Percentiles rank a stretch among this genome's conserved stretches.
These are phyloP conservation scores for Hygrocybe punicea DNA, from an alignment of 768 basidiomycete species.

Conservation along the genomic window DNA sequence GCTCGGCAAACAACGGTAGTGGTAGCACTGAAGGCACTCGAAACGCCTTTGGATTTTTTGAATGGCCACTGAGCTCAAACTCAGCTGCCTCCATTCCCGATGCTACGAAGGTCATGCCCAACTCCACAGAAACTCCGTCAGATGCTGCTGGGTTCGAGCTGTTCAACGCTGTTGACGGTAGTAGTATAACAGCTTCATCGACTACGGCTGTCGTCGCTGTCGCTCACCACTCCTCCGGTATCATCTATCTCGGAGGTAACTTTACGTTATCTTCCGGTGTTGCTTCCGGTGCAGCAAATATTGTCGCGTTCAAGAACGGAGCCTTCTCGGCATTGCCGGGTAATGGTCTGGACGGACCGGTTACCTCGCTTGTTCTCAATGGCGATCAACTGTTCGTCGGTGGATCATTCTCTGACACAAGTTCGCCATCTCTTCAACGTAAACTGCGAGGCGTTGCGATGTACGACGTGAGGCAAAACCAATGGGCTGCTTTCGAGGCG, in stretches of 20 bases:
- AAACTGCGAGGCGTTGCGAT: constrained; percentile 58
- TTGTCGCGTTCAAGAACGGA: constrained; percentile 66
- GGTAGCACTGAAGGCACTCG: constrained; percentile 35
- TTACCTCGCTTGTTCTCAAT: constrained; percentile 61
- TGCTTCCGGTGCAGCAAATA: constrained; percentile 60
- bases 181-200: constrained; percentile 34
- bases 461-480: constrained; percentile 62
- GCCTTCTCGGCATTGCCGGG: constrained; percentile 50
- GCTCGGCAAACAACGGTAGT: constrained; percentile 31
- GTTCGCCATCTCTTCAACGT: constrained; percentile 48
- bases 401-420: constrained; percentile 80
- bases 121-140: constrained; percentile 64
- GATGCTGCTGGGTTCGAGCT: constrained; percentile 63
- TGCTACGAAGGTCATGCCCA: constrained; percentile 60
- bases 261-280: constrained; percentile 61
- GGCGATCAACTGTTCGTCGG: constrained; percentile 75
- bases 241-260: constrained; percentile 70
- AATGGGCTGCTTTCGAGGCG: constrained; percentile 66
- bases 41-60: constrained; percentile 79
- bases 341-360: constrained; percentile 77
- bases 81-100: constrained; percentile 38
- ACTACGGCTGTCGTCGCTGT: constrained; percentile 49
- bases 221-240: constrained; percentile 62
- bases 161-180: constrained; percentile 56
- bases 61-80: constrained; percentile 65